A percentile compares a stretch with the other conserved stretches of the same genome.
phyloP scores from a whole-genome alignment of 352 stramenopile species.

The Phytopythium cucurbitacearum region DNA sequence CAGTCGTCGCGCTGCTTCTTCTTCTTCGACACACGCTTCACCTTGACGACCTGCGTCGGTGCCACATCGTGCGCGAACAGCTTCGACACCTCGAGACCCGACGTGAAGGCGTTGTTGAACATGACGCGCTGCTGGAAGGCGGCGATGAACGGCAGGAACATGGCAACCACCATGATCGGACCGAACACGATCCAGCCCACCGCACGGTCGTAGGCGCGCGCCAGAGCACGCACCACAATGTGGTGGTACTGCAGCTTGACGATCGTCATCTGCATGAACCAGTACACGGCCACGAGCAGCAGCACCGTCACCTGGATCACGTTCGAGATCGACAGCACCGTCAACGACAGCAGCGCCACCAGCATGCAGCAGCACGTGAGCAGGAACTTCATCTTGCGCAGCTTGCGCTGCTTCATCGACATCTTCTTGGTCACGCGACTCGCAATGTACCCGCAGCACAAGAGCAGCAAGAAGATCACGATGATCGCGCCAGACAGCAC shows the following conservation, averaged over 20 bases:
- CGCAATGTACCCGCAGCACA: constrained; percentile 82
- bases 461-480: constrained; percentile 63
- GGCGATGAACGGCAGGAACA: constrained; percentile 88
- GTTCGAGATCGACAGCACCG: constrained; percentile 65
- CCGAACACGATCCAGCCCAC: constrained; percentile 88
- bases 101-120: constrained; percentile 90
- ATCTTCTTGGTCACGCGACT: constrained; percentile 88
- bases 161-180: constrained; percentile 84
- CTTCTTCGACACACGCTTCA: constrained; percentile 87
- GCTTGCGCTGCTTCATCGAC: constrained; percentile 87
- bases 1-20: constrained; percentile 87
- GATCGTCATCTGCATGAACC: constrained; percentile 84
- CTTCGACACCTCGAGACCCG: constrained; percentile 84
- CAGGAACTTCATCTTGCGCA: constrained; percentile 87
- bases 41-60: constrained; percentile 75
- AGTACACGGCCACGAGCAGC: constrained; percentile 73
- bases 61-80: constrained; percentile 85
- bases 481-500: constrained; percentile 58
- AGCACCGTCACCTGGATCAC: constrained; percentile 72
- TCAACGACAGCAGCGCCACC: constrained; percentile 62
- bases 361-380: constrained; percentile 67
- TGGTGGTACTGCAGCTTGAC: constrained; percentile 79
- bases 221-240: constrained; percentile 76
- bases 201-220: constrained; percentile 63
- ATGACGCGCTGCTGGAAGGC: constrained; percentile 88